A percentile compares a stretch with the other conserved stretches of the same genome.
Evolutionary conservation across 2,329 filamentous ascomycete species (phyloP).

Genomic region (Epichloe festucae): DNA sequence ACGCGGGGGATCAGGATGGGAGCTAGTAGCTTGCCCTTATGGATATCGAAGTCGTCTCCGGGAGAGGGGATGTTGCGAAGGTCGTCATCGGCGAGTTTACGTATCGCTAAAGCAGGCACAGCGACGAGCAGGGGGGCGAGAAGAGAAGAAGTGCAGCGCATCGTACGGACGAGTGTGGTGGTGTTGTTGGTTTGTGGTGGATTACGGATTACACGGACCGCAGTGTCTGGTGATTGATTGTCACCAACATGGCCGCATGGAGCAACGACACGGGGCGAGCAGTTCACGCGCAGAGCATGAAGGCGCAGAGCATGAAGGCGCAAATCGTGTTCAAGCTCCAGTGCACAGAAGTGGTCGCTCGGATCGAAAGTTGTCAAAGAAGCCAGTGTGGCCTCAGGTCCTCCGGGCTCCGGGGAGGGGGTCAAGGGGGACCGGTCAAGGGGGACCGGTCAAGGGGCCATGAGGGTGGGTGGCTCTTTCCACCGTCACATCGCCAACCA

Average conservation of each 20-base stretch:
- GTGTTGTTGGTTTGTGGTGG: background rate
- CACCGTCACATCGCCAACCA: background rate
- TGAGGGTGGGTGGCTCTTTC: no score
- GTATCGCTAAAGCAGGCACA: slow-evolving; percentile 24
- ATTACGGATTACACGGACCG: no score
- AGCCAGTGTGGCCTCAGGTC: no score
- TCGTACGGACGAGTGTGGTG: background rate
- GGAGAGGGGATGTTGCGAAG: slow-evolving; percentile 60
- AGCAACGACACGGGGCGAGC: no score
- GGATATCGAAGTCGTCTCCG: slow-evolving; percentile 64
- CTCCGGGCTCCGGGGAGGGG: no score
- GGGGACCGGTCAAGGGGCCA: no score
- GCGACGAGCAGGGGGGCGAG: slow-evolving; percentile 1
- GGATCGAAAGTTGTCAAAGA: no score
- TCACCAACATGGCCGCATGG: background rate
- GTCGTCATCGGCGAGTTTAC: slow-evolving; percentile 58
- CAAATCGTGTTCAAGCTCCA: no score
- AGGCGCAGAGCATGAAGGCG: no score
- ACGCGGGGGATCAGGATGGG: slow-evolving; percentile 81
- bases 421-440: no score
- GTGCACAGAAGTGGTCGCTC: no score
- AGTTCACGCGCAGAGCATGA: no score
- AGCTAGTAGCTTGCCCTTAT: slow-evolving; percentile 61
- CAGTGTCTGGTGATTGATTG: background rate
- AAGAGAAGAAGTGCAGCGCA: background rate